phyloP scores from a whole-genome alignment of 768 basidiomycete species.

The Naganishia antarctica region DNA sequence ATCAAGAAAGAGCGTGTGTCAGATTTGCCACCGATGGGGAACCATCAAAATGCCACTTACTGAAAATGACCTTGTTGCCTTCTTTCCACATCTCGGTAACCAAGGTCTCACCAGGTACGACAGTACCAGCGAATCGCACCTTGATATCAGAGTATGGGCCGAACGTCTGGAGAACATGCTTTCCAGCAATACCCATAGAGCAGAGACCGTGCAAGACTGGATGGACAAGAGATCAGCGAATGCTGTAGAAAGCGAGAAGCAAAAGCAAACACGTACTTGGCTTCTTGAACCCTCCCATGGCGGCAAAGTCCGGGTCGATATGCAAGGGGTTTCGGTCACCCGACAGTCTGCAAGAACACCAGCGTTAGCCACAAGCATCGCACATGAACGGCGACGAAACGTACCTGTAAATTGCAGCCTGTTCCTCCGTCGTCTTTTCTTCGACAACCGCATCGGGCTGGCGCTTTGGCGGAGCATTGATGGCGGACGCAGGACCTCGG shows the following conservation, averaged over 20 bases:
- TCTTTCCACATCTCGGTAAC: slow-evolving; percentile 99
- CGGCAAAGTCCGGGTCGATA: slow-evolving; percentile 87
- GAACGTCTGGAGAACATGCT: slow-evolving; percentile 82
- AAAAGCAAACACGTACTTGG: slow-evolving; percentile 55
- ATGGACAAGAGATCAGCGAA: neutral
- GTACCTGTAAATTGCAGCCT: slow-evolving; percentile 88
- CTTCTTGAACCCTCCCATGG: slow-evolving; percentile 87
- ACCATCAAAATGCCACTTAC: no score
- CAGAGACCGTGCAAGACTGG: slow-evolving; percentile 63
- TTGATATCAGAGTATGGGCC: slow-evolving; percentile 89
- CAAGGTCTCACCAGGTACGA: slow-evolving; percentile 92
- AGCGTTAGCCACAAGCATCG: slow-evolving; percentile 5
- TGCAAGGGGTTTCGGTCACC: slow-evolving; percentile 90
- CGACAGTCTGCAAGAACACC: slow-evolving; percentile 60
- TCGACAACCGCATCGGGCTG: slow-evolving; percentile 78
- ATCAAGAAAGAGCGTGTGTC: neutral
- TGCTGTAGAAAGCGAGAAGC: slow-evolving; percentile 50
- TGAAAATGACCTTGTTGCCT: slow-evolving; percentile 79
- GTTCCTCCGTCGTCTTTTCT: slow-evolving; percentile 73
- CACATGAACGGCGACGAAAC: slow-evolving; percentile 27
- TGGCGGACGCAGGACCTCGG: slow-evolving; percentile 79
- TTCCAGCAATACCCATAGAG: slow-evolving; percentile 85
- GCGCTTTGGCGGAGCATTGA: slow-evolving; percentile 74
- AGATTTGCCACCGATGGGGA: no score
- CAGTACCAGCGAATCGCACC: slow-evolving; percentile 87